A percentile compares a stretch with the other conserved stretches of the same genome.
Evolutionary conservation across 495 filamentous ascomycete genomes (phyloP).

Genomic region (Clavariopsis aquatica): DNA sequence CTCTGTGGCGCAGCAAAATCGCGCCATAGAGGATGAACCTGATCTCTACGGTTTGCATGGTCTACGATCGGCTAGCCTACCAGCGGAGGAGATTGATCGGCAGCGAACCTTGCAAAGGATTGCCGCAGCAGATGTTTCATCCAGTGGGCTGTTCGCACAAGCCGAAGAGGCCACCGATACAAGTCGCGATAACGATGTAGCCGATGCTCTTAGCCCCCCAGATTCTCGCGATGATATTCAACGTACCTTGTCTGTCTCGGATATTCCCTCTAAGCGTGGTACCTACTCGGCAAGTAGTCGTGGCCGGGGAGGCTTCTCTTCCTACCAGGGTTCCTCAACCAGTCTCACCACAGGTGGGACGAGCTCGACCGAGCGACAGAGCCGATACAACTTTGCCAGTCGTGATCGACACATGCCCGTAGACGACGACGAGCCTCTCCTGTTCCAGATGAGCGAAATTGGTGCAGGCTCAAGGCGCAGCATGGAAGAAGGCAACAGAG

Average conservation of each 20-base stretch:
- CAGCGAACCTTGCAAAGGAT: constrained; percentile 25
- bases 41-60: constrained; percentile 56
- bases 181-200: constrained; percentile 7
- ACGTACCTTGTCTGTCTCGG: constrained; percentile 32
- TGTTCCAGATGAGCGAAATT: constrained; percentile 89
- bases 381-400: constrained; percentile 47
- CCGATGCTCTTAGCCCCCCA: constrained; percentile 16
- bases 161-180: constrained; percentile 27
- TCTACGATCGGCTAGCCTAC: constrained; percentile 72
- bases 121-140: constrained; percentile 41
- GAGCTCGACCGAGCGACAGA: constrained; percentile 32
- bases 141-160: constrained; percentile 39
- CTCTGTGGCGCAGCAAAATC: constrained; percentile 73
- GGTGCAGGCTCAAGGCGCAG: constrained; percentile 66
- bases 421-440: constrained; percentile 75
- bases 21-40: constrained; percentile 60
- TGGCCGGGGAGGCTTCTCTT: constrained; percentile 44
- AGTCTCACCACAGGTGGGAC: constrained; percentile 49
- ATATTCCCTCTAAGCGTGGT: constrained; percentile 26
- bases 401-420: constrained; percentile 31
- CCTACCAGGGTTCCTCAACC: constrained; percentile 44
- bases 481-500: constrained; percentile 64
- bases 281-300: constrained; percentile 15
- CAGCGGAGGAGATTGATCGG: constrained; percentile 58
- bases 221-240: constrained; percentile 33